phyloP scores from a whole-genome alignment of 2,329 filamentous ascomycete species.

The Epichloe coenophiala region DNA sequence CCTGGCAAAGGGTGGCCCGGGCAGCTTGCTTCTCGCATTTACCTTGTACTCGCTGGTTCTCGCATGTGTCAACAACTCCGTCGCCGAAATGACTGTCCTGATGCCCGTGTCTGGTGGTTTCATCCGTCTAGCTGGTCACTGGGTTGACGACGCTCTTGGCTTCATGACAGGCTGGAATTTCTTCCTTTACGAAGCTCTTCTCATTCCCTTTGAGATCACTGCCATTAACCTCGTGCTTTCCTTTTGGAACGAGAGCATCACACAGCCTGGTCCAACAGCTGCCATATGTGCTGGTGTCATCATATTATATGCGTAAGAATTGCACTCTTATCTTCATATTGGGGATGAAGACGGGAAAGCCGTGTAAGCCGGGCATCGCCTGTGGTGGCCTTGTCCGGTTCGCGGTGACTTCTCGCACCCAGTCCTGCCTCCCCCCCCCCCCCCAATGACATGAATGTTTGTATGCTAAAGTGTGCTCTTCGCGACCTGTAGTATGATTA shows the following conservation, averaged over 20 bases:
- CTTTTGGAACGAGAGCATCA: constrained; percentile 24
- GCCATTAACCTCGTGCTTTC: constrained; percentile 29
- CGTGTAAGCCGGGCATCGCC: neutral
- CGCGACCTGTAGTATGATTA: constrained; percentile 33
- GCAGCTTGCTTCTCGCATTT: constrained; percentile 45
- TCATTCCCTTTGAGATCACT: constrained; percentile 30
- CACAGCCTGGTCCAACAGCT: constrained; percentile 56
- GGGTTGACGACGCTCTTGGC: constrained; percentile 52
- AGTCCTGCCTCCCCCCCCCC: neutral
- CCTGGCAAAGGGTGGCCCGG: constrained; percentile 28
- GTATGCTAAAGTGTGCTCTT: constrained; percentile 15
- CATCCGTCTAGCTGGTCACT: constrained; percentile 49
- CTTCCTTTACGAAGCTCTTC: constrained; percentile 29
- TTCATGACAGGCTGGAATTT: constrained; percentile 36
- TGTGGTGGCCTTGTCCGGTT: neutral
- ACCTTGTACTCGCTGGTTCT: constrained; percentile 40
- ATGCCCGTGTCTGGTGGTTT: constrained; percentile 52
- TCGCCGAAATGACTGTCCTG: constrained; percentile 50
- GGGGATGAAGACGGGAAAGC: too few species aligned
- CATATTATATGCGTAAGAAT: constrained; percentile 40
- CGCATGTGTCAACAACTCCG: constrained; percentile 48
- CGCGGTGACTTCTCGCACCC: neutral
- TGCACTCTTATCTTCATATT: constrained; percentile 1
- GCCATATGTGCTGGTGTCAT: constrained; percentile 43
- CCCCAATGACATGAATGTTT: constrained; percentile 2